Conservation (phyloP, 768 basidiomycete species). For the Kwoniella mangroviensis region DNA sequence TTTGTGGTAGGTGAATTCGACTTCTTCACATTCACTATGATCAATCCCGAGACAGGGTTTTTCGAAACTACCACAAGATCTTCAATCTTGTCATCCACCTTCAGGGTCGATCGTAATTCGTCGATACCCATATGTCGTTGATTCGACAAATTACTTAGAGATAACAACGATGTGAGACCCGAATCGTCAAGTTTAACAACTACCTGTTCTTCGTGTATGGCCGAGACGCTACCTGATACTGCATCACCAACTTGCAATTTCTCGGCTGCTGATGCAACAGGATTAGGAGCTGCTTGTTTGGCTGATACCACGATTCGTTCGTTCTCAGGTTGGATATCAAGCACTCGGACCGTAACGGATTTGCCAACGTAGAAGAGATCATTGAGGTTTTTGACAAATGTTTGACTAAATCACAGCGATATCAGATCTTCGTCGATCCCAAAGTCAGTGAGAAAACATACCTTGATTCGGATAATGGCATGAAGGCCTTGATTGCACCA, state of each 20-base stretch:
- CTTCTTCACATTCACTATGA: conserved; percentile 63
- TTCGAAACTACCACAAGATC: conserved; percentile 88
- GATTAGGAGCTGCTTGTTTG: conserved; percentile 70
- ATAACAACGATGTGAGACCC: conserved; percentile 77
- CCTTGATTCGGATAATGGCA: conserved; percentile 83
- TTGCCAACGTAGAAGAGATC: conserved; percentile 78
- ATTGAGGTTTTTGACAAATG: conserved; percentile 57
- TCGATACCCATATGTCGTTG: conserved; percentile 69
- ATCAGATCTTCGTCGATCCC: neutral
- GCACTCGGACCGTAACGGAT: conserved; percentile 80
- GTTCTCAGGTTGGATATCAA: conserved; percentile 66
- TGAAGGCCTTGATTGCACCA: conserved; percentile 79
- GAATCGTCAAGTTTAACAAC: conserved; percentile 74
- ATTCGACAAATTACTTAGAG: conserved; percentile 84
- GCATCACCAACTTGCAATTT: conserved; percentile 51
- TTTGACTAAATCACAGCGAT: conserved; percentile 66
- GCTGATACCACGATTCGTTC: conserved; percentile 80
- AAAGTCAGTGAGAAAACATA: conserved; percentile 51
- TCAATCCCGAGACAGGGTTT: conserved; percentile 80
- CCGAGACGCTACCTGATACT: conserved; percentile 62
- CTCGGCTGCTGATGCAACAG: conserved; percentile 38
- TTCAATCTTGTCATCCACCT: conserved; percentile 71
- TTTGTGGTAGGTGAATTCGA: conserved; percentile 5
- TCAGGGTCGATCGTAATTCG: conserved; percentile 69
- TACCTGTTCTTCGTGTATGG: conserved; percentile 83